These are phyloP conservation scores for Boletus austroedulis DNA, from an alignment of 1,284 basidiomycete genomes.

Conservation along the genomic window DNA sequence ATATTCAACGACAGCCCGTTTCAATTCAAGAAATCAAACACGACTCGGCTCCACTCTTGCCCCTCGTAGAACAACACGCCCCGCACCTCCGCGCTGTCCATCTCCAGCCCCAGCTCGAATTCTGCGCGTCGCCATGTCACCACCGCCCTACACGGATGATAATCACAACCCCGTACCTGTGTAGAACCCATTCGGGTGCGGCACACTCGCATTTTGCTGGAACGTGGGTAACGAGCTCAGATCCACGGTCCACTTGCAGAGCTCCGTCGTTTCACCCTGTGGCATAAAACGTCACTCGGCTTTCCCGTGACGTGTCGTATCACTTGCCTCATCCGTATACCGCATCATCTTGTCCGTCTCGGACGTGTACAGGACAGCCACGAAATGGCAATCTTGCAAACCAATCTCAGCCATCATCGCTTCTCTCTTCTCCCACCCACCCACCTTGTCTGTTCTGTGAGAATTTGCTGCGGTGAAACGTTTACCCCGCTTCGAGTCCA, in stretches of 20 bases:
- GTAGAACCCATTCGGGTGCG: conserved; percentile 65
- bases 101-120: conserved; percentile 75
- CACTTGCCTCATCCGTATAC: conserved; percentile 71
- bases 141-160: neutral
- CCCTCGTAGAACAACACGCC: conserved; percentile 70
- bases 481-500: conserved; percentile 17
- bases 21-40: conserved; percentile 52
- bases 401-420: conserved; percentile 4
- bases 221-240: conserved; percentile 72
- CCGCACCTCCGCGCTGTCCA: conserved; percentile 79
- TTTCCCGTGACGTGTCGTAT: conserved; percentile 16
- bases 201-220: conserved; percentile 57
- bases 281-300: conserved; percentile 21
- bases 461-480: conserved; percentile 57
- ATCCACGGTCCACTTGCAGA: conserved; percentile 86
- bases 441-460: conserved; percentile 64
- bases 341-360: conserved; percentile 71
- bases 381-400: conserved; percentile 63
- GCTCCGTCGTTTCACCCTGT: conserved; percentile 63
- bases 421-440: conserved; percentile 3
- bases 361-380: conserved; percentile 74
- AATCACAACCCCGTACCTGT: conserved; percentile 48
- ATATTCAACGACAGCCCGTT: neutral
- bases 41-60: conserved; percentile 72
- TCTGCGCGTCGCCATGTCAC: conserved; percentile 41